Evolutionary conservation across 1,284 basidiomycete species (phyloP), one percentile per base, ranked within the genome.

Genomic region (Moesziomyces sp.): DNA sequence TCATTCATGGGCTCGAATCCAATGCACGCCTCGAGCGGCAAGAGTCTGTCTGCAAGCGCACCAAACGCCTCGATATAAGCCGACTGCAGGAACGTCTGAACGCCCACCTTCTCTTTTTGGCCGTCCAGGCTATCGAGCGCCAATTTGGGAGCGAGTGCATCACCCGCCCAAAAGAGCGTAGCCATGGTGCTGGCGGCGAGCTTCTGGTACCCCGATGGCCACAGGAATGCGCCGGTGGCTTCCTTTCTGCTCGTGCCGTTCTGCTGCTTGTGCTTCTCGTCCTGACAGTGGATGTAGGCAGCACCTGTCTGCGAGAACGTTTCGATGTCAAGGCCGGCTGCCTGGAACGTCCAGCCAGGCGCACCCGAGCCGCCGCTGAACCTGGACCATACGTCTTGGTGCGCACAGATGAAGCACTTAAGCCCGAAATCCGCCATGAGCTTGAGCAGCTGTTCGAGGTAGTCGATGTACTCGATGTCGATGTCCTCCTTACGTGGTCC

Each of bases 1-100:
- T 99, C 96, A 79, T 99, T 99, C 89, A 97, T 91, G 18, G 80
- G 78, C 88, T 98, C 92, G 65, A 97, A 95, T 0, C 96, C 96
- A 18, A 97, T 80, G 0, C 97, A 91, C 4, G 90, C 90, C 13
- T 92, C 90, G 38, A 95, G 84, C 60, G 89, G 88, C 7, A 90
- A 91, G 2, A 98, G 86, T 0, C 89, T 87, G 52, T 88, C 87
- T 0, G 89, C 91, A 0, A 99, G 86, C 51, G 86, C 79, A 19
- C 90, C 90, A 82, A 90, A 94, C 85, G 92, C 92, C 63, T 89
- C 88, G 49, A 97, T 85, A 85, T 93, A 97, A 2, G 90, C 87
- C 56, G 88, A 88, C 81, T 98, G 97, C 19, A 99, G 86, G 85
- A 91, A 96, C 24, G 88, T 86, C 80, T 98, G 94, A 23, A 95